phyloP scores from a whole-genome alignment of 768 basidiomycete species.

The Lepiota venenata region DNA sequence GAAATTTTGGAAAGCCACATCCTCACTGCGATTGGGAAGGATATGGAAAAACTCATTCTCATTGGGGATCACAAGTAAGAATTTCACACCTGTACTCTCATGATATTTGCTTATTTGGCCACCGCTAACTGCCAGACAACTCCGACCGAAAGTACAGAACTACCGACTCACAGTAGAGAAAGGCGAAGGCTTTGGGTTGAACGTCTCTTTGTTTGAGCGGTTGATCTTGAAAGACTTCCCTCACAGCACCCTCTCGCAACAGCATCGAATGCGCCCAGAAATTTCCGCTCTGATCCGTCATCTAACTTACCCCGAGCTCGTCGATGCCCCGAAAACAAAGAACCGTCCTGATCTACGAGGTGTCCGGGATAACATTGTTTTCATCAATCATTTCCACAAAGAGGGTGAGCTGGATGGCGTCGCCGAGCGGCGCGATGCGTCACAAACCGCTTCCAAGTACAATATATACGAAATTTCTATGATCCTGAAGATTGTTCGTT shows the following conservation, averaged over 20 bases:
- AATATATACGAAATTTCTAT: conserved; percentile 59
- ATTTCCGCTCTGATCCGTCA: conserved; percentile 59
- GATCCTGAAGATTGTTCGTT: conserved; percentile 63
- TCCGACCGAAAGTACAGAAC: conserved; percentile 70
- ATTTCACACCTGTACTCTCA: not conserved
- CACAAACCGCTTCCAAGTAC: conserved; percentile 53
- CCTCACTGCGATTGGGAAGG: conserved; percentile 47
- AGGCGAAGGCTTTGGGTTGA: conserved; percentile 63
- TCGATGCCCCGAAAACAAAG: conserved; percentile 48
- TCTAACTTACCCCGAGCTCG: conserved; percentile 63
- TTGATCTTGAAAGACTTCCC: conserved; percentile 61
- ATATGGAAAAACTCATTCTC: conserved; percentile 52
- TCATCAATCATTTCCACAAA: conserved; percentile 52
- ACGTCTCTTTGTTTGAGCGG: conserved; percentile 66
- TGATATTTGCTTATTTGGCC: not conserved
- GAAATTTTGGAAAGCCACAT: conserved; percentile 71
- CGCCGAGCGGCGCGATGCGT: conserved; percentile 42
- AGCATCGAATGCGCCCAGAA: conserved; percentile 76
- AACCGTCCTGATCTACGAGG: conserved; percentile 53
- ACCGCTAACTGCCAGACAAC: conserved; percentile 40
- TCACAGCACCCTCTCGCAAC: conserved; percentile 49
- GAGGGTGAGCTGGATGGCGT: conserved; percentile 47
- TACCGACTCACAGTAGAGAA: conserved; percentile 67
- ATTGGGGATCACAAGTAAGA: conserved; percentile 74
- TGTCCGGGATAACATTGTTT: conserved; percentile 53